These are phyloP conservation scores for Lactifluus rugatus DNA, from an alignment of 768 basidiomycete genomes.

Conservation along the genomic window DNA sequence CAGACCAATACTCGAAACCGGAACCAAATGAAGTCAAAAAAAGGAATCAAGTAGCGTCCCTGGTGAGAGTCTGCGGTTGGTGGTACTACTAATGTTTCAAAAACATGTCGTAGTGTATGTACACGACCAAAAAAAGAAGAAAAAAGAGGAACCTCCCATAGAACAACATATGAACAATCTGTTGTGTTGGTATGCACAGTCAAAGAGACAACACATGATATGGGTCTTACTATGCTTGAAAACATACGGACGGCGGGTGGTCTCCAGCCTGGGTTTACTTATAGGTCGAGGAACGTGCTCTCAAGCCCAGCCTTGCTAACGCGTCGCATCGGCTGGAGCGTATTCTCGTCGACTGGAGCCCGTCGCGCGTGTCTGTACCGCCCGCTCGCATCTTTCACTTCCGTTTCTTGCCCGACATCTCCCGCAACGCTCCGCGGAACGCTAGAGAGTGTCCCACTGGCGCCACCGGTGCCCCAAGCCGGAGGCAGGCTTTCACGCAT, in stretches of 20 bases:
- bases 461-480: constrained; percentile 27
- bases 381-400: constrained; percentile 78
- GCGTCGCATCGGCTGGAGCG: constrained; percentile 79
- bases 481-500: constrained; percentile 71
- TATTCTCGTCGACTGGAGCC: constrained; percentile 81
- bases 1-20: not conserved
- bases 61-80: not conserved
- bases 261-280: not conserved
- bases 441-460: constrained; percentile 16
- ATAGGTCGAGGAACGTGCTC: constrained; percentile 29
- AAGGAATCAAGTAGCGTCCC: not conserved
- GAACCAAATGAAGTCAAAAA: not conserved
- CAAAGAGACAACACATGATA: not conserved
- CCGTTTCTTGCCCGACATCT: constrained; percentile 72
- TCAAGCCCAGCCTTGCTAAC: constrained; percentile 93
- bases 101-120: not conserved
- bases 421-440: constrained; percentile 36
- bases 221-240: not conserved
- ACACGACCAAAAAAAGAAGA: not conserved
- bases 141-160: not conserved
- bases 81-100: not conserved
- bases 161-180: not conserved
- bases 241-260: not conserved
- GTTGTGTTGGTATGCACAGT: not conserved
- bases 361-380: constrained; percentile 80